These are phyloP conservation scores for Cordyceps cateniannulata DNA, from an alignment of 2,329 filamentous ascomycete genomes.

Conservation along the genomic window DNA sequence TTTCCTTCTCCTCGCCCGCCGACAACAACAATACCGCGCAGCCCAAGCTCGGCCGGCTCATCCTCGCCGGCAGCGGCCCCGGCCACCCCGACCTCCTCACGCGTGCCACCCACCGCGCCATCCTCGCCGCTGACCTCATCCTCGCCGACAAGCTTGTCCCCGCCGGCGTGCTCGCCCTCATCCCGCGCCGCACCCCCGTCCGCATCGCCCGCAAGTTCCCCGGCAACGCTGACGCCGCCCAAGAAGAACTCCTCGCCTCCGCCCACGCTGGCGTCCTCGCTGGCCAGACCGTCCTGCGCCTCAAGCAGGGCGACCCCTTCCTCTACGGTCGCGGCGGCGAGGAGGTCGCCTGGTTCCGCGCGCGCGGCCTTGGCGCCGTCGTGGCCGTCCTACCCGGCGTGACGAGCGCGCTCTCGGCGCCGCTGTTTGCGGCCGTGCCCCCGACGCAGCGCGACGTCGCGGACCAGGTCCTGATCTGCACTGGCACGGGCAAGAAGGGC, in stretches of 20 bases:
- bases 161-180: conserved; percentile 75
- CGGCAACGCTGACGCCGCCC: conserved; percentile 88
- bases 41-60: conserved; percentile 58
- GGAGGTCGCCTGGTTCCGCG: conserved; percentile 78
- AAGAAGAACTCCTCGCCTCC: conserved; percentile 77
- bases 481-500: conserved; percentile 88
- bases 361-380: conserved; percentile 57
- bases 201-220: conserved; percentile 96
- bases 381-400: conserved; percentile 78
- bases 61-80: conserved; percentile 86
- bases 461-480: conserved; percentile 94
- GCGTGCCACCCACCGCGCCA: conserved; percentile 69
- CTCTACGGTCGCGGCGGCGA: conserved; percentile 93
- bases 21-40: not conserved
- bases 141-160: conserved; percentile 84
- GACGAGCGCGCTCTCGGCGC: conserved; percentile 79
- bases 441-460: conserved; percentile 83
- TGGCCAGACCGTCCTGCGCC: conserved; percentile 75
- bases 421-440: conserved; percentile 82
- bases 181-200: conserved; percentile 82
- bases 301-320: conserved; percentile 97
- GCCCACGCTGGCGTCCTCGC: conserved; percentile 59
- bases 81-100: conserved; percentile 91
- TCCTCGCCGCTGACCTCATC: conserved; percentile 68
- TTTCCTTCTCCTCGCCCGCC: conserved; percentile 18